These are phyloP conservation scores for Lactarius indigo DNA, from an alignment of 768 basidiomycete species.

Conservation along the genomic window DNA sequence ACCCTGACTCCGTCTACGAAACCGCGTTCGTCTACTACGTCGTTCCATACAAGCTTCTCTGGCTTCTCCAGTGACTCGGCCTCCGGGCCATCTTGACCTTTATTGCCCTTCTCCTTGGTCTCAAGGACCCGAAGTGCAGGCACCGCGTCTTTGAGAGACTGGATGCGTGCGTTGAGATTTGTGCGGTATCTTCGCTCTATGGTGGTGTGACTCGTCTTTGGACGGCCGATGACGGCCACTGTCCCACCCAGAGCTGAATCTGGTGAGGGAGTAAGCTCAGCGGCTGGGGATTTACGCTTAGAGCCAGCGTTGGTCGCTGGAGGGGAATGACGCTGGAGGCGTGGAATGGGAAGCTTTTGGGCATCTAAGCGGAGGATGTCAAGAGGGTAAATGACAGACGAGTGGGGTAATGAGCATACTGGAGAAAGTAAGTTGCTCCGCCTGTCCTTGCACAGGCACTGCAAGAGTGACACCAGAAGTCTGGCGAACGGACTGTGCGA, in stretches of 20 bases:
- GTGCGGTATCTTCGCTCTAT: constrained; percentile 88
- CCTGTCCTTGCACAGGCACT: constrained; percentile 36
- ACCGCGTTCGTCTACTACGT: constrained; percentile 76
- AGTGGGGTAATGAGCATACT: constrained; percentile 8
- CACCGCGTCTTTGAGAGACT: constrained; percentile 73
- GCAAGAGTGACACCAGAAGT: constrained; percentile 38
- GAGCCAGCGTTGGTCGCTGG: constrained; percentile 35
- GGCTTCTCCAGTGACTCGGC: constrained; percentile 2
- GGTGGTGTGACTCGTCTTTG: constrained; percentile 88
- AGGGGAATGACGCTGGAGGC: constrained; percentile 46
- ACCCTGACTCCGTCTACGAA: constrained; percentile 92
- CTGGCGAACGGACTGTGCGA: constrained; percentile 38
- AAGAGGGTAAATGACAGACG: background rate
- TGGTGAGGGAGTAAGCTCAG: constrained; percentile 21
- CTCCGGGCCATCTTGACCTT: constrained; percentile 11
- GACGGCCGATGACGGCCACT: constrained; percentile 38
- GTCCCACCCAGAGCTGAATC: constrained; percentile 24
- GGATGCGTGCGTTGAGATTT: constrained; percentile 83
- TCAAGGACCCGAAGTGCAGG: constrained; percentile 81
- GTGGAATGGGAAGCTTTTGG: constrained; percentile 46
- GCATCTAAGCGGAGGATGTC: constrained; percentile 19
- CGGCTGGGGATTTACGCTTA: constrained; percentile 25
- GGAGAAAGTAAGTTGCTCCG: constrained; percentile 32
- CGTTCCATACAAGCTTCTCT: constrained; percentile 31
- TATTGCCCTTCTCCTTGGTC: constrained; percentile 40